These are phyloP conservation scores for Fusarium domesticum DNA, from an alignment of 2,329 filamentous ascomycete species.

Conservation along the genomic window DNA sequence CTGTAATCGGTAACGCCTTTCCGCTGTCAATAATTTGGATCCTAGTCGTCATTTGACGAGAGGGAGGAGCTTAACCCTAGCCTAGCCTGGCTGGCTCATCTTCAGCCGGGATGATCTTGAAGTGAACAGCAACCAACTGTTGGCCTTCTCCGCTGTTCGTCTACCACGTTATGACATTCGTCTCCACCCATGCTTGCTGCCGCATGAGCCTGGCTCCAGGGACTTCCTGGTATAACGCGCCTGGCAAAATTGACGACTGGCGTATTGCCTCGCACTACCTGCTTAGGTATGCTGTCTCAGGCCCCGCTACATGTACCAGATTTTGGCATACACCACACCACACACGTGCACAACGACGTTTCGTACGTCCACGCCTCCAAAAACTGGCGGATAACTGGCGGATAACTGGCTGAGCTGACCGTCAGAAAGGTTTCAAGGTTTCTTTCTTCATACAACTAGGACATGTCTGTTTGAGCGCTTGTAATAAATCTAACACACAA, in stretches of 20 bases:
- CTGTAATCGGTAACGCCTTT: conserved; percentile 1
- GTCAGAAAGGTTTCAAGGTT: too few relatives aligned
- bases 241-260: conserved; percentile 17
- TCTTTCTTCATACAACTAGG: too few relatives aligned
- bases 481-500: conserved; percentile 18
- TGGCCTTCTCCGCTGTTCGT: conserved; percentile 12
- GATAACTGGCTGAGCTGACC: too few relatives aligned
- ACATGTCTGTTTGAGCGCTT: conserved; percentile 10
- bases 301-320: too few relatives aligned
- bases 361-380: conserved; percentile 12
- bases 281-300: too few relatives aligned
- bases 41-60: neutral
- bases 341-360: too few relatives aligned
- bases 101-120: too few relatives aligned
- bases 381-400: too few relatives aligned
- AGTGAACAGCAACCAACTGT: conserved; percentile 3
- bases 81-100: neutral
- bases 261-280: conserved; percentile 14
- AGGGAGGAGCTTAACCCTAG: neutral
- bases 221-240: conserved; percentile 20
- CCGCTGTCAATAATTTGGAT: too few relatives aligned
- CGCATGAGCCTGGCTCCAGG: conserved; percentile 17
- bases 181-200: conserved; percentile 27
- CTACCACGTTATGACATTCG: conserved; percentile 17
- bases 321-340: too few relatives aligned